Conservation (phyloP, 2,329 filamentous ascomycete species). For the Trichoderma brevicompactum region DNA sequence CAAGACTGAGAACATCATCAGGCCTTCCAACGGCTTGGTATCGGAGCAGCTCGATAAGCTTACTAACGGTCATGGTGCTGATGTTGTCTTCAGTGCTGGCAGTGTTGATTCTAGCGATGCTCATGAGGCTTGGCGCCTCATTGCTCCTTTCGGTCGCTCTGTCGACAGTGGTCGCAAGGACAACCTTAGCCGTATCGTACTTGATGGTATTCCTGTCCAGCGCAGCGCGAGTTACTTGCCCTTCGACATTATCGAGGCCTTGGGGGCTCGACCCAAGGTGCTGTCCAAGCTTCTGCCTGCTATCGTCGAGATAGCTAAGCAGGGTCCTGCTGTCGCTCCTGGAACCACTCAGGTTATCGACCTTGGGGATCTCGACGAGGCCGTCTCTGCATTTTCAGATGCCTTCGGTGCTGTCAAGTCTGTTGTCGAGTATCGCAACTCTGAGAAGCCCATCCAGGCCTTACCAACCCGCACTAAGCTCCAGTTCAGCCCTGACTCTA, state of each 20-base stretch:
- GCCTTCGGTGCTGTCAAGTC: constrained; percentile 25
- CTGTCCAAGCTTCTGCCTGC: constrained; percentile 30
- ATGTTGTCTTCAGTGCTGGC: constrained; percentile 44
- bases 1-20: constrained; percentile 41
- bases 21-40: constrained; percentile 40
- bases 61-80: constrained; percentile 42
- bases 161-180: constrained; percentile 40
- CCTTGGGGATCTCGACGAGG: constrained; percentile 29
- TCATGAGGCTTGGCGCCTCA: constrained; percentile 41
- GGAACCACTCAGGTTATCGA: constrained; percentile 30
- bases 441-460: constrained; percentile 28
- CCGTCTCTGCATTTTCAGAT: constrained; percentile 20
- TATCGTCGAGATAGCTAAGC: constrained; percentile 29
- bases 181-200: constrained; percentile 31
- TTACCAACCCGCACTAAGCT: constrained; percentile 14
- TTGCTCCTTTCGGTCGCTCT: constrained; percentile 43
- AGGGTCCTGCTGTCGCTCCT: background rate
- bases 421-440: constrained; percentile 31
- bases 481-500: constrained; percentile 27
- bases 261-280: constrained; percentile 29
- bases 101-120: constrained; percentile 41
- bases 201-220: constrained; percentile 34
- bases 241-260: constrained; percentile 36
- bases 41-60: constrained; percentile 34
- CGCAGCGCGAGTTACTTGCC: constrained; percentile 36